phyloP scores from a whole-genome alignment of 1,139 yeast species.

The Martiniozyma asiatica region DNA sequence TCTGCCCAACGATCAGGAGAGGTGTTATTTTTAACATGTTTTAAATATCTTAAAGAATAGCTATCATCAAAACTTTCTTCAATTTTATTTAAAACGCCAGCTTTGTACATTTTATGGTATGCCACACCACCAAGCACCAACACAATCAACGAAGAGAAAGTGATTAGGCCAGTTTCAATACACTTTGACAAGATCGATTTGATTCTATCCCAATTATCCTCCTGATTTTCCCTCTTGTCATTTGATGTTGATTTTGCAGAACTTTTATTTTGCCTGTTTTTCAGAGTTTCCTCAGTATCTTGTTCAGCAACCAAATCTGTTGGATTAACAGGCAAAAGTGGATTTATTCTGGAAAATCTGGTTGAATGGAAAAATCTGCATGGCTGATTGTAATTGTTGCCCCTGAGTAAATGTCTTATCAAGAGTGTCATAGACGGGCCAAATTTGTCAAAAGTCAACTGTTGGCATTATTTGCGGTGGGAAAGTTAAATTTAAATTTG shows the following conservation, averaged over 20 bases:
- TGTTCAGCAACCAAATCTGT: too few species aligned
- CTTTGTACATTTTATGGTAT: conserved; percentile 53
- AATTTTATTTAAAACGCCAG: conserved; percentile 54
- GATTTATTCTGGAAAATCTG: background rate
- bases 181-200: conserved; percentile 36
- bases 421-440: too few species aligned
- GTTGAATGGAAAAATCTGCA: background rate
- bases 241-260: too few species aligned
- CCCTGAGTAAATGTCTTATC: too few species aligned
- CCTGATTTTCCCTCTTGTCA: too few species aligned
- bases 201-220: conserved; percentile 16
- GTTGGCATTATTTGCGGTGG: too few species aligned
- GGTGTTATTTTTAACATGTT: conserved; percentile 34
- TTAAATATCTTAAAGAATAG: conserved; percentile 30
- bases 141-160: conserved; percentile 60
- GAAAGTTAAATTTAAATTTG: too few species aligned
- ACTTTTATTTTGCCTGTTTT: conserved; percentile 7
- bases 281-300: conserved; percentile 1
- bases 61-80: conserved; percentile 55
- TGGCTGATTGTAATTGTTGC: too few species aligned
- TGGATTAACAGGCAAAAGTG: too few species aligned
- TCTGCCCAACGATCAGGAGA: conserved; percentile 44
- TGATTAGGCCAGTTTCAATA: conserved; percentile 62
- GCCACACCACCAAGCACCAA: conserved; percentile 61
- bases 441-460: too few species aligned